A percentile compares a stretch with the other conserved stretches of the same genome.
Evolutionary conservation across 2,329 filamentous ascomycete species (phyloP).

Genomic region (Claviceps sp.): DNA sequence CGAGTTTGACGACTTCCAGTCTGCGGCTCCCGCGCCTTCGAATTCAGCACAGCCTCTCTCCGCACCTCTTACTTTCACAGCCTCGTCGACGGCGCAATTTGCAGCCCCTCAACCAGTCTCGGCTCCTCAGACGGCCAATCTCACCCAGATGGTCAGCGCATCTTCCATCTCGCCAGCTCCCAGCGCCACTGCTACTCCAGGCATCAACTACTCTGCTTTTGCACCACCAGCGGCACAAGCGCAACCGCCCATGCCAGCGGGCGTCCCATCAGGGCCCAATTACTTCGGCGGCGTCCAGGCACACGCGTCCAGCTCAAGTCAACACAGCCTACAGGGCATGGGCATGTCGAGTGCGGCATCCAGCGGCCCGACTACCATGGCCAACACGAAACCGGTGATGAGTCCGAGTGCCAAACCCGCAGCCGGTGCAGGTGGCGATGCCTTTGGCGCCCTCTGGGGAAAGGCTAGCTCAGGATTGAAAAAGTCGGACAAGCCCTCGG

Average conservation of each 20-base stretch:
- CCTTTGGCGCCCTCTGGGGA: slow-evolving; percentile 80
- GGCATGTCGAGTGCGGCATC: slow-evolving; percentile 22
- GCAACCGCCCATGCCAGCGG: slow-evolving; percentile 41
- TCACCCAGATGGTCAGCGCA: slow-evolving; percentile 68
- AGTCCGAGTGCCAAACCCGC: slow-evolving; percentile 38
- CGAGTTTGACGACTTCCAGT: slow-evolving; percentile 97
- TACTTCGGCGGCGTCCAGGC: slow-evolving; percentile 79
- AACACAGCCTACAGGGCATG: slow-evolving; percentile 11
- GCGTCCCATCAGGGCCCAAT: slow-evolving; percentile 72
- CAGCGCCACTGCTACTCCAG: slow-evolving; percentile 40
- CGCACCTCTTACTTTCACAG: slow-evolving; percentile 35
- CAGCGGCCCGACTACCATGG: slow-evolving; percentile 24
- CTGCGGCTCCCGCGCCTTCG: slow-evolving; percentile 52
- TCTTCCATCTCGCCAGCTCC: slow-evolving; percentile 67
- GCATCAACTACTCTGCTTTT: slow-evolving; percentile 52
- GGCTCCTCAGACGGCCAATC: slow-evolving; percentile 64
- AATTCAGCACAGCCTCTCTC: slow-evolving; percentile 33
- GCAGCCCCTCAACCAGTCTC: slow-evolving; percentile 75
- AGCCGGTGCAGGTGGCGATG: slow-evolving; percentile 57
- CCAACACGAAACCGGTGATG: slow-evolving; percentile 34
- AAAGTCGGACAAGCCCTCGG: slow-evolving; percentile 49
- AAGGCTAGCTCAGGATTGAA: slow-evolving; percentile 61
- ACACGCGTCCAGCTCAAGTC: slow-evolving; percentile 15
- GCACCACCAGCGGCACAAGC: slow-evolving; percentile 24
- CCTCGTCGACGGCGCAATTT: slow-evolving; percentile 50